A percentile compares a stretch with the other conserved stretches of the same genome.
phyloP scores from a whole-genome alignment of 106 monocot genomes.

The Dendrobium nobile region DNA sequence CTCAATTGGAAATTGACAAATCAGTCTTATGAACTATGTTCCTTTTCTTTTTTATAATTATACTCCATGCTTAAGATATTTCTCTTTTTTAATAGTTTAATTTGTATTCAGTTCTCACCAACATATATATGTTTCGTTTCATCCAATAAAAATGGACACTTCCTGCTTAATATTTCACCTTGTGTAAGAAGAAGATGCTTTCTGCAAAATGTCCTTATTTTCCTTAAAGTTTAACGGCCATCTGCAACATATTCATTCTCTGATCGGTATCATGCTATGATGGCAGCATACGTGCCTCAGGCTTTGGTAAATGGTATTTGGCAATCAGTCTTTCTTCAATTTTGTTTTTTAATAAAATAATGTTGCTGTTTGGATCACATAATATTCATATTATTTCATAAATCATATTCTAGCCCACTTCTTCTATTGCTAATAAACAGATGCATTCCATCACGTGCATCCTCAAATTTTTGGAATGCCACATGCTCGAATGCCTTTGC shows the following conservation, averaged over 20 bases:
- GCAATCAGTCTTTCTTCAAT: neutral
- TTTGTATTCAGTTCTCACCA: too few relatives aligned
- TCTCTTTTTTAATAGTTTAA: too few relatives aligned
- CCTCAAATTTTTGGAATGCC: constrained; percentile 37
- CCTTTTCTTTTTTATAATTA: too few relatives aligned
- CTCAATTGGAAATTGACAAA: too few relatives aligned
- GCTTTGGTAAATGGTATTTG: constrained; percentile 21
- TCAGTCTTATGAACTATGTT: too few relatives aligned
- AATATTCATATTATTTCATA: neutral
- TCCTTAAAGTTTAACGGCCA: constrained; percentile 22
- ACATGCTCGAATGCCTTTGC: constrained; percentile 44
- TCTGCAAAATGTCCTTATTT: neutral
- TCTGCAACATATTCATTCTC: constrained; percentile 33
- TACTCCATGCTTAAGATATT: too few relatives aligned
- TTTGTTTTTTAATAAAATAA: neutral
- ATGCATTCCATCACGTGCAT: constrained; percentile 22
- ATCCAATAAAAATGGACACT: too few relatives aligned
- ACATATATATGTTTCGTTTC: too few relatives aligned
- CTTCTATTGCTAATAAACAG: constrained; percentile 2
- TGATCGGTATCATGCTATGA: constrained; percentile 37
- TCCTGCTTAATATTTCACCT: too few relatives aligned
- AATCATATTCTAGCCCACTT: neutral
- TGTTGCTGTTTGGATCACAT: neutral
- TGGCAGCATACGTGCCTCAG: constrained; percentile 43
- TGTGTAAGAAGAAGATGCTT: neutral